phyloP scores from a whole-genome alignment of 2,329 filamentous ascomycete genomes.

The Botryotinia calthae region DNA sequence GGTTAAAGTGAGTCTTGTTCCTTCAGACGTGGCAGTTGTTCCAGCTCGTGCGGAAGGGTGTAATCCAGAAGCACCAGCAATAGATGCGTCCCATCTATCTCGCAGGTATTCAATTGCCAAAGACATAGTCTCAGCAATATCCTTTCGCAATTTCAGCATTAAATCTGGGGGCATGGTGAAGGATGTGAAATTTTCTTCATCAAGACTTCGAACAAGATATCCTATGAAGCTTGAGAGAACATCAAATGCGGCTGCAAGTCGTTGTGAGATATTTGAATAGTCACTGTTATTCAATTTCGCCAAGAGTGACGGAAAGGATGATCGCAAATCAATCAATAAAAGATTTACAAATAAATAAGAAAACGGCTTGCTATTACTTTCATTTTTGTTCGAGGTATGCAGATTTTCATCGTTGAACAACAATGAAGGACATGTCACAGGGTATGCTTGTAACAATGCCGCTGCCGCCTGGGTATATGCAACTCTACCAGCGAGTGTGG shows the following conservation, averaged over 20 bases:
- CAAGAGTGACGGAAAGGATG: slow-evolving; percentile 59
- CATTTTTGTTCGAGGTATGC: slow-evolving; percentile 23
- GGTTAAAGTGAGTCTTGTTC: slow-evolving; percentile 48
- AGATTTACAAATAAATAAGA: slow-evolving; percentile 63
- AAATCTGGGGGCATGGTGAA: slow-evolving; percentile 55
- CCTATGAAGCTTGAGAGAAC: slow-evolving; percentile 59
- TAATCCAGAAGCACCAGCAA: slow-evolving; percentile 60
- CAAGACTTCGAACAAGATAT: slow-evolving; percentile 53
- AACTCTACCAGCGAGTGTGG: slow-evolving; percentile 53
- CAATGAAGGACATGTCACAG: slow-evolving; percentile 44
- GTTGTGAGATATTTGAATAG: slow-evolving; percentile 50
- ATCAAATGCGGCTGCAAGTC: slow-evolving; percentile 61
- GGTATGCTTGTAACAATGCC: slow-evolving; percentile 56
- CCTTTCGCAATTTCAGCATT: slow-evolving; percentile 58
- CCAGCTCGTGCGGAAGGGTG: slow-evolving; percentile 54
- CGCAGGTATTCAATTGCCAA: slow-evolving; percentile 63
- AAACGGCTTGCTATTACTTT: slow-evolving; percentile 48
- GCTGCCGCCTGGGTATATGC: slow-evolving; percentile 60
- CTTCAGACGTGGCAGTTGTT: slow-evolving; percentile 46
- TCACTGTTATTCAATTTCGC: slow-evolving; percentile 54
- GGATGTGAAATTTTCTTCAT: slow-evolving; percentile 43
- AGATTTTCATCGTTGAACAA: slow-evolving; percentile 50
- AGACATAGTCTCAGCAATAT: slow-evolving; percentile 62
- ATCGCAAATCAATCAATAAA: slow-evolving; percentile 63
- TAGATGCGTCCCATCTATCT: slow-evolving; percentile 66